phyloP scores from a whole-genome alignment of 1,284 basidiomycete genomes.

The Cutaneotrichosporon sp. region DNA sequence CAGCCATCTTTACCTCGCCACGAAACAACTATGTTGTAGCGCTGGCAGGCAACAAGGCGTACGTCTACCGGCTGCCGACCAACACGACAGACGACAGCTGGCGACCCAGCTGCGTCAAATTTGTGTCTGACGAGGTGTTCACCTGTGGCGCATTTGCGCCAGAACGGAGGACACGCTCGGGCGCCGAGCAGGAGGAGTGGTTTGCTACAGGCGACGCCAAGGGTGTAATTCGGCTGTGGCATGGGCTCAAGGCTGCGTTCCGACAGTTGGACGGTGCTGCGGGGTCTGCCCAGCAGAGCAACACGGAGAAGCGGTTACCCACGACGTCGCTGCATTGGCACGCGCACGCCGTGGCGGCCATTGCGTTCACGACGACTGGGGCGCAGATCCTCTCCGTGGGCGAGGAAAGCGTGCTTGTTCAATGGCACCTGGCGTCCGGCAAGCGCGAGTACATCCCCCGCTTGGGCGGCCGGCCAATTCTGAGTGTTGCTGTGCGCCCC shows the following conservation, averaged over 20 bases:
- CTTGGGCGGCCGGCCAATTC: slow-evolving; percentile 73
- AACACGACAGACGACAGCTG: slow-evolving; percentile 21
- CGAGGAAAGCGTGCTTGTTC: slow-evolving; percentile 89
- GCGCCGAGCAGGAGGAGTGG: slow-evolving; percentile 61
- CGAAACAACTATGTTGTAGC: slow-evolving; percentile 70
- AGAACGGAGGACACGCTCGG: slow-evolving; percentile 29
- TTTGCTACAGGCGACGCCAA: slow-evolving; percentile 89
- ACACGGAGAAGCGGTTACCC: slow-evolving; percentile 49
- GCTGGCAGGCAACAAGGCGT: slow-evolving; percentile 72
- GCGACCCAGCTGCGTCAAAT: slow-evolving; percentile 64
- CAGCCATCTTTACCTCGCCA: slow-evolving; percentile 61
- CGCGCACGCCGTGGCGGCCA: slow-evolving; percentile 83
- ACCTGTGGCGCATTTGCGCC: slow-evolving; percentile 88
- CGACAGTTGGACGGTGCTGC: slow-evolving; percentile 38
- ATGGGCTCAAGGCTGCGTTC: slow-evolving; percentile 66
- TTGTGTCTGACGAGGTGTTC: slow-evolving; percentile 57
- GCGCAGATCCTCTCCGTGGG: slow-evolving; percentile 91
- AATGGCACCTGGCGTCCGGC: slow-evolving; percentile 86
- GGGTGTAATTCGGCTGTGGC: slow-evolving; percentile 86
- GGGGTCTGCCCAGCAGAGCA: slow-evolving; percentile 11
- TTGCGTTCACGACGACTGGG: slow-evolving; percentile 85
- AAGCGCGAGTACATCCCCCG: slow-evolving; percentile 88
- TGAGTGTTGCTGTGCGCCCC: slow-evolving; percentile 60
- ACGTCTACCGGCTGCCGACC: slow-evolving; percentile 61
- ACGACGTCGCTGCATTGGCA: slow-evolving; percentile 95